phyloP scores from a whole-genome alignment of 2,329 filamentous ascomycete genomes.

The Madurella fahalii region DNA sequence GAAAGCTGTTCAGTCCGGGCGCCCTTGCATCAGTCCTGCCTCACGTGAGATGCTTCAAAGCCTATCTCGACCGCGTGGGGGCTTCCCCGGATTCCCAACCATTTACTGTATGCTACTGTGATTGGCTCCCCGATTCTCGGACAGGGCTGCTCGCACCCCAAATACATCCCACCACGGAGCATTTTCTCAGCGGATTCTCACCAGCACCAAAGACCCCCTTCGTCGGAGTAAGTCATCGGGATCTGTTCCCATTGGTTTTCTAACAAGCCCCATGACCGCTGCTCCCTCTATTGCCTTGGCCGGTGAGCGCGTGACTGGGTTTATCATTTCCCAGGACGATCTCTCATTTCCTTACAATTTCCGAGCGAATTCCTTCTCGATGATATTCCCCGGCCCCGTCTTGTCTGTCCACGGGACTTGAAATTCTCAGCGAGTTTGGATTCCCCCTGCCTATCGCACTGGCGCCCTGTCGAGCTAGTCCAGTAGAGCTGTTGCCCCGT shows the following conservation, averaged over 20 bases:
- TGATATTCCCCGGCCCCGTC: too few species aligned
- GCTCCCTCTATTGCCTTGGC: neutral
- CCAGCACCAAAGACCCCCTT: neutral
- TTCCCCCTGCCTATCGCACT: neutral
- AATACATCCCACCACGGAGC: neutral
- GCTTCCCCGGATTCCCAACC: constrained; percentile 8
- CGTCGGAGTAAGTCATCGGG: neutral
- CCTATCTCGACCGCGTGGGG: constrained; percentile 1
- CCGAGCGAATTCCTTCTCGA: too few species aligned
- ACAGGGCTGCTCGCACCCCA: neutral
- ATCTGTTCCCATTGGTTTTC: neutral
- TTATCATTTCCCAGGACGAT: too few species aligned
- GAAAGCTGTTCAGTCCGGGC: neutral
- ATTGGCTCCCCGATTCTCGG: neutral
- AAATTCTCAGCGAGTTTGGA: too few species aligned
- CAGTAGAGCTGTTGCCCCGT: neutral
- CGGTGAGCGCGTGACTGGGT: too few species aligned
- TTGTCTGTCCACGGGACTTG: too few species aligned
- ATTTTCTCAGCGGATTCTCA: too few species aligned
- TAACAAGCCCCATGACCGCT: neutral
- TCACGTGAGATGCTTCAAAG: constrained; percentile 10
- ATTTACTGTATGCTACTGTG: neutral
- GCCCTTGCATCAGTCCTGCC: constrained; percentile 5
- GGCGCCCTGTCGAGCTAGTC: neutral
- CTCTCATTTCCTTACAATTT: too few species aligned